Base-by-base conservation (phyloP, 164 flowering plant species). In the Pachysandra terminalis region DNA sequence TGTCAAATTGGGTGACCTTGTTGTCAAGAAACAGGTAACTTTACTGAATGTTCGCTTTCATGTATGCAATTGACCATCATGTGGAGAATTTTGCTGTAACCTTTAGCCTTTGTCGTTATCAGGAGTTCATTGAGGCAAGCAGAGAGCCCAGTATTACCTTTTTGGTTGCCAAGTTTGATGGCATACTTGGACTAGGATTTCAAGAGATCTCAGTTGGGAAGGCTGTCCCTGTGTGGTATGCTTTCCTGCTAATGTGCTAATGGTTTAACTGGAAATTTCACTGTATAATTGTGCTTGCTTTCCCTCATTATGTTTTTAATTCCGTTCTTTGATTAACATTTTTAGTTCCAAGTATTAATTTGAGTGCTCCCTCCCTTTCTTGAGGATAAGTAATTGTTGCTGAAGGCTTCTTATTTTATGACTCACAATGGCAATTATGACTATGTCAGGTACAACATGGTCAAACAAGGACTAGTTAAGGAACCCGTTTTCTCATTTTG, bases 91-190 rank as follows among this genome's bases (percentile, higher is more conserved):
- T 32, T 32, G 7, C n/a, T n/a, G n/a, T n/a, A n/a, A 7, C 7
- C 7, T 32, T 7, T 3, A 32, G 7, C 7, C 37, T 32, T 32
- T 32, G 37, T 41, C 19, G 1, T 59, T 67, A 0, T 49, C 78
- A 94, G 97, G 96, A 82, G 27, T 91, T 94, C 55, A 91, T 94
- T 77, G 98, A 94, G 72, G 98, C 96, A 51, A 91, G 90, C 14
- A 83, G 59, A 59, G 98, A 91, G 66, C 91, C 96, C 8, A 67
- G 98, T 64, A 13, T 87, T 64, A 88, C 96, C 28, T 93, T 93
- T 69, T 15, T 89, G 79, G 78, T 75, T 25, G 97, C 97, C 61
- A 91, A 93, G 79, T 93, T 93, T 77, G 98, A 93, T 81, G 98
- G 98, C 41, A 85, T 93, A 55, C 84, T 90, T 71, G 98, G 98